Evolutionary conservation across 2,329 filamentous ascomycete genomes (phyloP), one percentile per base, ranked within the genome.

Genomic region (Penicillium rolfsii): DNA sequence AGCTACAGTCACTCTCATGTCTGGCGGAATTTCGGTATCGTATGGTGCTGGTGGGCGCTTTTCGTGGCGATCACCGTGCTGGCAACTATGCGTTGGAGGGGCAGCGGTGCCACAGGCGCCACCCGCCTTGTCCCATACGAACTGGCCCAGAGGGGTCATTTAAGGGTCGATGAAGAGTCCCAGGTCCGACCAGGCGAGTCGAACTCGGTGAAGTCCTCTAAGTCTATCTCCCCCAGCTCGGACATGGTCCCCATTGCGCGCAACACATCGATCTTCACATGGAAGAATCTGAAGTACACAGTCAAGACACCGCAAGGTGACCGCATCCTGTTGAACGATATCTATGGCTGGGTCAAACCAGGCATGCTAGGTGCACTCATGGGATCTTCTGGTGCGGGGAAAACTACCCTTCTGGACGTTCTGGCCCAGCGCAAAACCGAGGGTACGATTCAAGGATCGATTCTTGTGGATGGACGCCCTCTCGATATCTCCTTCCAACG

Each of bases 341-440:
- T 93, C 50, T 86, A 84, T 59, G 91, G 91, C 0, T 93, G 90
- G 71, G 89, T 88, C 1, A 91, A 91, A 70, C 91, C 91, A 0
- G 91, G 91, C 6, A 81, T 89, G 61, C 85, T 95, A 79, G 85
- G 90, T n/a, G 91, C 91, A 0, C 80, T 95, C 1, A 90, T 94
- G 81, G 91, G 91, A 26, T 89, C 89, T 0, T 91, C 86, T 1
- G 90, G 89, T 33, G 91, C 91, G 4, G 91, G 91, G 3, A 95
- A 95, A 75, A 79, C 76, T 0, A 94, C 91, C 0, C 80, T 94
- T 0, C 79, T 95, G 5, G 91, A 93, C 72, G 90, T 89, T 0
- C 77, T 90, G 2, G 87, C 90, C 0, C 89, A 92, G 67, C 84
- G 91, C 1, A 88, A 91, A 70, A 87, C 80, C 4, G 81, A 81